These are phyloP conservation scores for Dispira simplex DNA, from an alignment of 192 early-diverging fungal species.

Conservation along the genomic window DNA sequence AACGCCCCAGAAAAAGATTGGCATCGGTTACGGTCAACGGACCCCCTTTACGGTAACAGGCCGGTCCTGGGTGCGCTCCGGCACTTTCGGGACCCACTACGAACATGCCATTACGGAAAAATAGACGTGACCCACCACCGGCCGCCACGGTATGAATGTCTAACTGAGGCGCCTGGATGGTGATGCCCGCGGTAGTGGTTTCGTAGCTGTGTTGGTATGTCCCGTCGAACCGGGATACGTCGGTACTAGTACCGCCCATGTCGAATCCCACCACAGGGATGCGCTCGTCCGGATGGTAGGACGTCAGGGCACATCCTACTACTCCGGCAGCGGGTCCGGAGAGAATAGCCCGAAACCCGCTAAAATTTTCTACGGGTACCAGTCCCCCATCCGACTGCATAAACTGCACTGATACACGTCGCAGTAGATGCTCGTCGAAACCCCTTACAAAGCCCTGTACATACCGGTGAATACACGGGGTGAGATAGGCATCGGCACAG, in stretches of 20 bases:
- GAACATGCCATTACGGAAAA: slow-evolving; percentile 89
- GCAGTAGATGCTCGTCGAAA: slow-evolving; percentile 55
- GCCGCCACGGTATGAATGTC: slow-evolving; percentile 96
- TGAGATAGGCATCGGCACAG: slow-evolving; percentile 85
- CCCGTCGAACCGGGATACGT: slow-evolving; percentile 86
- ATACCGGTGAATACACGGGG: slow-evolving; percentile 79
- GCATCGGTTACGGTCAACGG: slow-evolving; percentile 89
- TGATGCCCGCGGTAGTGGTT: slow-evolving; percentile 79
- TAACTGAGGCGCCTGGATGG: slow-evolving; percentile 90
- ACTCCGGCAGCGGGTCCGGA: slow-evolving; percentile 93
- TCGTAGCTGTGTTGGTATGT: slow-evolving; percentile 88
- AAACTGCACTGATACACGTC: slow-evolving; percentile 59
- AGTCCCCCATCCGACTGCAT: slow-evolving; percentile 98
- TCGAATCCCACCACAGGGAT: slow-evolving; percentile 86
- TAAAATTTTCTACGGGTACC: slow-evolving; percentile 69
- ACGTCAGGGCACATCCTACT: slow-evolving; percentile 62
- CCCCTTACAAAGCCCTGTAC: slow-evolving; percentile 72
- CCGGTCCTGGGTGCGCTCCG: slow-evolving; percentile 87
- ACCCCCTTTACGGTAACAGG: slow-evolving; percentile 90
- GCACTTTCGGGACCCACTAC: slow-evolving; percentile 87
- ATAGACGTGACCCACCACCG: slow-evolving; percentile 85
- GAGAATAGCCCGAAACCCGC: slow-evolving; percentile 80
- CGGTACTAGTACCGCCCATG: slow-evolving; percentile 87
- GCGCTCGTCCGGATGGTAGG: slow-evolving; percentile 14
- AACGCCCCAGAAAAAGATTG: slow-evolving; percentile 76